A percentile compares a stretch with the other conserved stretches of the same genome.
Conservation (phyloP, 768 basidiomycete genomes). For the Asterophora parasitica region DNA sequence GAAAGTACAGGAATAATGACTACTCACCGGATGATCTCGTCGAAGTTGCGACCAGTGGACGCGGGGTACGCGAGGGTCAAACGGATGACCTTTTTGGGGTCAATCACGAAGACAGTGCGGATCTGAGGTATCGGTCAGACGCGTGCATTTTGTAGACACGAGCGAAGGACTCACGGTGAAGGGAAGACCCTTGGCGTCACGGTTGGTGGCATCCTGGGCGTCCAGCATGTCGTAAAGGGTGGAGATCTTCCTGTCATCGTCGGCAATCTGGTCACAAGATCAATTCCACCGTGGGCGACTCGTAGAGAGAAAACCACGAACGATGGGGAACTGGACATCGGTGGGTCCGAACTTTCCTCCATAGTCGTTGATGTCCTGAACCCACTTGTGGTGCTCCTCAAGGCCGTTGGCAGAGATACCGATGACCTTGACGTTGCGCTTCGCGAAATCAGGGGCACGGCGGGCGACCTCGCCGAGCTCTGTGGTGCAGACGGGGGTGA, state of each 20-base stretch:
- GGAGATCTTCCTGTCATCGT: slow-evolving; percentile 80
- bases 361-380: slow-evolving; percentile 79
- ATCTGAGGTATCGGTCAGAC: slow-evolving; percentile 43
- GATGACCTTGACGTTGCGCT: slow-evolving; percentile 89
- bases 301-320: slow-evolving; percentile 30
- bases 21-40: slow-evolving; percentile 47
- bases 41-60: slow-evolving; percentile 92
- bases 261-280: slow-evolving; percentile 69
- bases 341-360: slow-evolving; percentile 70
- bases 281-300: background rate
- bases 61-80: slow-evolving; percentile 90
- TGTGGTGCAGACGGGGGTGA: slow-evolving; percentile 94
- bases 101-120: slow-evolving; percentile 95
- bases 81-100: slow-evolving; percentile 94
- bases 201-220: slow-evolving; percentile 88
- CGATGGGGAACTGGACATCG: slow-evolving; percentile 88
- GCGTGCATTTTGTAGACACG: background rate
- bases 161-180: slow-evolving; percentile 62
- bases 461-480: slow-evolving; percentile 96
- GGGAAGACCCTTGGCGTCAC: slow-evolving; percentile 81
- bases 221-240: slow-evolving; percentile 95
- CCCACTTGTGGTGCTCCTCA: slow-evolving; percentile 81
- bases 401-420: slow-evolving; percentile 91
- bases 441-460: slow-evolving; percentile 76
- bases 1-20: slow-evolving; percentile 5